These are phyloP conservation scores for Cercospora janseana DNA, from an alignment of 2,329 filamentous ascomycete species.

Conservation along the genomic window DNA sequence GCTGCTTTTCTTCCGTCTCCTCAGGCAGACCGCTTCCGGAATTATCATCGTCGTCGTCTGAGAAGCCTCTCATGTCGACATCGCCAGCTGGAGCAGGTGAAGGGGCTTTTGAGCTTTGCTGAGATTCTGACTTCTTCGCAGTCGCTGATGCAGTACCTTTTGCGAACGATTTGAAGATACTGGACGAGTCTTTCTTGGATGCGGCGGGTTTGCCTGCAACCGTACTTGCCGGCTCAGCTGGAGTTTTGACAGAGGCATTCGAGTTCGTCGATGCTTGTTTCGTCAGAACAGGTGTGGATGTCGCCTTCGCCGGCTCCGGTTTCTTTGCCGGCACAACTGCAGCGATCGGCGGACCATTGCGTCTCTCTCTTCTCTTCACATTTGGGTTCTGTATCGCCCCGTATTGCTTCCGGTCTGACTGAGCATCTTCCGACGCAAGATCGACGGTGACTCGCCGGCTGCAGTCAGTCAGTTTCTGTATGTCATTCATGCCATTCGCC, in stretches of 20 bases:
- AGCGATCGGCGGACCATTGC: slow-evolving; percentile 41
- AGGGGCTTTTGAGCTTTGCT: slow-evolving; percentile 40
- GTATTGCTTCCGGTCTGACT: slow-evolving; percentile 60
- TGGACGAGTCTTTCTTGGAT: slow-evolving; percentile 58
- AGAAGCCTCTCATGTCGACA: slow-evolving; percentile 36
- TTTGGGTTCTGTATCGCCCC: slow-evolving; percentile 73
- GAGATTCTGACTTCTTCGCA: slow-evolving; percentile 49
- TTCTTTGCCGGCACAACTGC: slow-evolving; percentile 30
- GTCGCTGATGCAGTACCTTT: slow-evolving; percentile 44
- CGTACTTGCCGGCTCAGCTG: slow-evolving; percentile 39
- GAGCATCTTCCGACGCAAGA: slow-evolving; percentile 57
- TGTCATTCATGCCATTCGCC: slow-evolving; percentile 62
- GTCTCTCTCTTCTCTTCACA: slow-evolving; percentile 55
- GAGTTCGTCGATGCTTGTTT: slow-evolving; percentile 21
- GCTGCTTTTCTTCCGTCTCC: slow-evolving; percentile 18
- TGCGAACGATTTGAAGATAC: slow-evolving; percentile 77
- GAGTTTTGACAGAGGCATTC: slow-evolving; percentile 26
- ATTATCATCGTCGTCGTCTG: slow-evolving; percentile 56
- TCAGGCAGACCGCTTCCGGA: slow-evolving; percentile 20
- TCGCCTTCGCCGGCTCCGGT: slow-evolving; percentile 22
- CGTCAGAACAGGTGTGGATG: slow-evolving; percentile 18
- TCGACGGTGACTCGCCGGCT: slow-evolving; percentile 61
- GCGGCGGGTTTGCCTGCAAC: slow-evolving; percentile 40
- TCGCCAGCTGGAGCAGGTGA: slow-evolving; percentile 37
- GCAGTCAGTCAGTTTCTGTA: slow-evolving; percentile 69